Conservation (phyloP, 768 basidiomycete species). For the Mycena venus region DNA sequence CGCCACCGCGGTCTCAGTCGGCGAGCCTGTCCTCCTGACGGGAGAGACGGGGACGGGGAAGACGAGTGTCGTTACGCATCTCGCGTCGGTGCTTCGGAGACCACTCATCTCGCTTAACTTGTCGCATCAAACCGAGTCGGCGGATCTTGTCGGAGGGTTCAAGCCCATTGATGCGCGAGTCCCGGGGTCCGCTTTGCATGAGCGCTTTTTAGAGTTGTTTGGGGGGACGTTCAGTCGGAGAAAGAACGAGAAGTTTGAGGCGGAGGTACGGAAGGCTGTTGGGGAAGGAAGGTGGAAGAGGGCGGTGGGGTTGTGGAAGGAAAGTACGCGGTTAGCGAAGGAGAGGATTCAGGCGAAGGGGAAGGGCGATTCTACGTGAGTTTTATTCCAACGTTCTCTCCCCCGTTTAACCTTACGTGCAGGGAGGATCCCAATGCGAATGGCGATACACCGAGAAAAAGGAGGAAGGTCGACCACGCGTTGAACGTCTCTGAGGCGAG, state of each 20-base stretch:
- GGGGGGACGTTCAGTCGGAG: conserved; percentile 88
- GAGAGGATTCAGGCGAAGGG: conserved; percentile 65
- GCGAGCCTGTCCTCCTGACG: conserved; percentile 90
- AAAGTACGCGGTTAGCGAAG: conserved; percentile 77
- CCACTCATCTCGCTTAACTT: conserved; percentile 92
- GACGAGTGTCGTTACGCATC: conserved; percentile 90
- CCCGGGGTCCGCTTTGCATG: conserved; percentile 78
- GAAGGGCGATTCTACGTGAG: conserved; percentile 28
- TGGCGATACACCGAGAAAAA: conserved; percentile 71
- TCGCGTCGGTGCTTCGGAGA: conserved; percentile 82
- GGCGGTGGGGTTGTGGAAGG: conserved; percentile 86
- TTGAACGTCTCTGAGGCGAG: conserved; percentile 59
- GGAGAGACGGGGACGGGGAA: conserved; percentile 99
- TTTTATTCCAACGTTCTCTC: not conserved
- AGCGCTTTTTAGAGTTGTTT: conserved; percentile 85
- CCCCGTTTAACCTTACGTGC: not conserved
- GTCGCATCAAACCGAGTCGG: conserved; percentile 96
- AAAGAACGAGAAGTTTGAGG: conserved; percentile 90
- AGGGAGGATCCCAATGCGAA: conserved; percentile 48
- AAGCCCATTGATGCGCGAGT: conserved; percentile 94
- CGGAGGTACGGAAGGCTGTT: conserved; percentile 85
- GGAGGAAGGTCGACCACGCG: conserved; percentile 70
- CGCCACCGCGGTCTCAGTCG: conserved; percentile 74
- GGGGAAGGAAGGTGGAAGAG: conserved; percentile 89
- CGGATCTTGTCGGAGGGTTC: conserved; percentile 94